Evolutionary conservation across 345 rosid species (phyloP).

Genomic region (Citrus inodora): DNA sequence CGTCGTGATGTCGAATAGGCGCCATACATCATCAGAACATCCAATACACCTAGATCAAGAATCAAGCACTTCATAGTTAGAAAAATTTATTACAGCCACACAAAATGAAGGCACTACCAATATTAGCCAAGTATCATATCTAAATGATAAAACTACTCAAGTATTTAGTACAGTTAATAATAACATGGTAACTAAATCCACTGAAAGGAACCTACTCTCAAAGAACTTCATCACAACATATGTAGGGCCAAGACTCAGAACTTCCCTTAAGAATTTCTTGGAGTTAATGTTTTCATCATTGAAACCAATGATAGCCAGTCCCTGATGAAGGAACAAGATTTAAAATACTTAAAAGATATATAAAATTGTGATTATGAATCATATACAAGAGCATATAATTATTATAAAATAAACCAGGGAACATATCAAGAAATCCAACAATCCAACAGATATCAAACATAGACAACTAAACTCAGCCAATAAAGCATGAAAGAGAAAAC

Average conservation of each 20-base stretch:
- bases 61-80: slow-evolving; percentile 15
- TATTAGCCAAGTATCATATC: slow-evolving; percentile 2
- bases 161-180: neutral
- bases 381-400: neutral
- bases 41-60: slow-evolving; percentile 68
- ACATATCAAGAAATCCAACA: neutral
- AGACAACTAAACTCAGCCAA: neutral
- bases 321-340: slow-evolving; percentile 38
- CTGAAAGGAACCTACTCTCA: slow-evolving; percentile 54
- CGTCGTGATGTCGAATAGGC: slow-evolving; percentile 87
- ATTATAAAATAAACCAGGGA: neutral
- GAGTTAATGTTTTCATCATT: slow-evolving; percentile 48
- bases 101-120: neutral
- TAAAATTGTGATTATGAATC: neutral
- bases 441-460: neutral
- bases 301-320: slow-evolving; percentile 83
- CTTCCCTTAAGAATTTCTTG: slow-evolving; percentile 49
- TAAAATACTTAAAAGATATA: neutral
- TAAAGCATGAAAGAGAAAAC: neutral
- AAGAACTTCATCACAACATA: slow-evolving; percentile 88
- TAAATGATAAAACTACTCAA: neutral
- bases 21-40: slow-evolving; percentile 91
- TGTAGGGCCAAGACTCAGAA: slow-evolving; percentile 96
- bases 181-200: neutral
- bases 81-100: neutral